Conservation (phyloP, 2,329 filamentous ascomycete genomes). For the Dactylellina haptotyla region DNA sequence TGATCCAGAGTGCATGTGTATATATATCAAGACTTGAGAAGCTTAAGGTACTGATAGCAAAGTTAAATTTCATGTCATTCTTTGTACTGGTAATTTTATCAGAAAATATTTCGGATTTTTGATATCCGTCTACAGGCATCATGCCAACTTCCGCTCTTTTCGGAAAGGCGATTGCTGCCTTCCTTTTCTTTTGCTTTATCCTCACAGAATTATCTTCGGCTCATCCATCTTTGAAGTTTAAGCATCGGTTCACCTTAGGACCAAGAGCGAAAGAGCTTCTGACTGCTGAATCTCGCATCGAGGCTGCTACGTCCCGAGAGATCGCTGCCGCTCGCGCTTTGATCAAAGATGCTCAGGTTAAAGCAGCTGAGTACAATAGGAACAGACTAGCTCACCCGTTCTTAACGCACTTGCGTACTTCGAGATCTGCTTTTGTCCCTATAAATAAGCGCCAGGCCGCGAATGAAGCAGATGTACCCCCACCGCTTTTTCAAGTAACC, state of each 20-base stretch:
- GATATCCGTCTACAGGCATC: neutral
- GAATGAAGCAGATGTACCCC: neutral
- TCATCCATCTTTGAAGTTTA: neutral
- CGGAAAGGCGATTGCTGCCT: neutral
- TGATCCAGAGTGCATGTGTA: too few relatives aligned
- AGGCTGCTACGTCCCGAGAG: neutral
- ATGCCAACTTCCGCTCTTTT: neutral
- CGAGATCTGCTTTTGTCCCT: neutral
- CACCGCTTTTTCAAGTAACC: conserved; percentile 1
- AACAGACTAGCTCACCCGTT: conserved; percentile 13
- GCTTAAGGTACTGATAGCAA: neutral
- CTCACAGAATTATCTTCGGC: neutral
- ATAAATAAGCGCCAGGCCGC: neutral
- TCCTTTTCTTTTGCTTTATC: neutral
- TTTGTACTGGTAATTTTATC: neutral
- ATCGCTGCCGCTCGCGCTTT: conserved; percentile 2
- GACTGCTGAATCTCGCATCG: conserved; percentile 10
- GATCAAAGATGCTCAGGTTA: conserved; percentile 17
- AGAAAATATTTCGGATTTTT: too few relatives aligned
- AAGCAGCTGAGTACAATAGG: conserved; percentile 1
- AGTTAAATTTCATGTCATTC: neutral
- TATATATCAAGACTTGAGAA: neutral
- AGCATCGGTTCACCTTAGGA: neutral
- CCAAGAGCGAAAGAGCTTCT: neutral
- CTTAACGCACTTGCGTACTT: neutral